phyloP scores from a whole-genome alignment of 176 grass and related monocot species.

The Guadua angustifolia region DNA sequence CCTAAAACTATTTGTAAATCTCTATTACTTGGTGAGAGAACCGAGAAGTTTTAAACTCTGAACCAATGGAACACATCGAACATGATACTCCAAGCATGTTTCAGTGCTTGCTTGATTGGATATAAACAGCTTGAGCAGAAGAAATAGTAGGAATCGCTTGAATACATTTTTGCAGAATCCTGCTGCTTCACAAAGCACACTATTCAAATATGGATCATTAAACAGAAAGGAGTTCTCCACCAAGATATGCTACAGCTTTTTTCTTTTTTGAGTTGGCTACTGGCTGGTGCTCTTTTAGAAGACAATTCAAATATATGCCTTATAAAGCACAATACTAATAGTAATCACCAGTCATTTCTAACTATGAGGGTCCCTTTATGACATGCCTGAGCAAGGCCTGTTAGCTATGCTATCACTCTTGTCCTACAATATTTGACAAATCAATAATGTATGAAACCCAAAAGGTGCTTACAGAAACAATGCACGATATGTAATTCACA shows the following conservation, averaged over 20 bases:
- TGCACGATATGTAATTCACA: background rate
- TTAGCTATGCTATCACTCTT: background rate
- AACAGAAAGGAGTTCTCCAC: background rate
- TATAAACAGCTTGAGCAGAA: background rate
- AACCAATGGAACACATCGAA: background rate
- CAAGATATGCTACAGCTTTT: background rate
- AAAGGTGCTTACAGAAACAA: background rate
- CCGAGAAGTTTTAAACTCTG: background rate
- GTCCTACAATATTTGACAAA: background rate
- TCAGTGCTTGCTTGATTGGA: background rate
- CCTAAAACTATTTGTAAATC: background rate
- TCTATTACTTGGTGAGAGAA: background rate
- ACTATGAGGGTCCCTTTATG: background rate
- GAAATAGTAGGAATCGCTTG: background rate
- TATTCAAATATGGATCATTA: background rate
- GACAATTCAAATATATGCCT: background rate
- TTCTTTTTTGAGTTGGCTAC: background rate
- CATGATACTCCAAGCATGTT: background rate
- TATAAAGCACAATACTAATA: background rate
- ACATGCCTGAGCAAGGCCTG: background rate
- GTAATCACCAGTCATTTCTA: background rate
- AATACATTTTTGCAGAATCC: background rate
- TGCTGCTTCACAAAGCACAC: background rate
- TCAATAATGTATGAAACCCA: background rate
- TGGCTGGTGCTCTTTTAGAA: background rate